These are phyloP conservation scores for Magnolia officinalis DNA, from an alignment of 164 flowering plant species.

Conservation along the genomic window DNA sequence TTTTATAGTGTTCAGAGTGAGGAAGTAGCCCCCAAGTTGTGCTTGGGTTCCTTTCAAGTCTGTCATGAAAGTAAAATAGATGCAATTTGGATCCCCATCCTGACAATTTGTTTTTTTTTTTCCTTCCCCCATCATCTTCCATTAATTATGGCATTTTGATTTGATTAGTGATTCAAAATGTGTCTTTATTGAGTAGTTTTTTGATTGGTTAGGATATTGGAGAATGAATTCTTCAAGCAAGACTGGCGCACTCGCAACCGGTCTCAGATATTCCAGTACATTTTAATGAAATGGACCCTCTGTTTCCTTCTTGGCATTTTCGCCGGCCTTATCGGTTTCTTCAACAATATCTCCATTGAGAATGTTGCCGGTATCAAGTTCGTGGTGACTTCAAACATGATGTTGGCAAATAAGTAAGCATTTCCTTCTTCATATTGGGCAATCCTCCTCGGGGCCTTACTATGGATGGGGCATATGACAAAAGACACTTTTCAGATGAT, in stretches of 20 bases:
- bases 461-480: too few species aligned
- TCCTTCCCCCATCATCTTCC: not conserved
- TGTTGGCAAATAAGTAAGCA: constrained; percentile 48
- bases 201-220: constrained; percentile 44
- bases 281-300: constrained; percentile 69
- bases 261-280: constrained; percentile 57
- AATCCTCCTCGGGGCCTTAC: too few species aligned
- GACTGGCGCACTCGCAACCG: constrained; percentile 69
- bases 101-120: not conserved
- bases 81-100: not conserved
- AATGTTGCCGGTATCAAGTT: constrained; percentile 79
- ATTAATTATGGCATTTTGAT: not conserved
- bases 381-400: constrained; percentile 70
- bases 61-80: not conserved
- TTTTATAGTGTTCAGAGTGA: too few species aligned
- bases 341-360: constrained; percentile 72
- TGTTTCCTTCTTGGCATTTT: constrained; percentile 60
- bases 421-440: not conserved
- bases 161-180: not conserved
- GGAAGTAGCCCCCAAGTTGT: too few species aligned
- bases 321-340: constrained; percentile 58
- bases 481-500: not conserved
- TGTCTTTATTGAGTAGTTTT: not conserved
- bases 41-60: not conserved
- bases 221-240: constrained; percentile 78